These are phyloP conservation scores for Chrysanthemum lavandulifolium DNA, from an alignment of 129 eudicot species.

Conservation along the genomic window DNA sequence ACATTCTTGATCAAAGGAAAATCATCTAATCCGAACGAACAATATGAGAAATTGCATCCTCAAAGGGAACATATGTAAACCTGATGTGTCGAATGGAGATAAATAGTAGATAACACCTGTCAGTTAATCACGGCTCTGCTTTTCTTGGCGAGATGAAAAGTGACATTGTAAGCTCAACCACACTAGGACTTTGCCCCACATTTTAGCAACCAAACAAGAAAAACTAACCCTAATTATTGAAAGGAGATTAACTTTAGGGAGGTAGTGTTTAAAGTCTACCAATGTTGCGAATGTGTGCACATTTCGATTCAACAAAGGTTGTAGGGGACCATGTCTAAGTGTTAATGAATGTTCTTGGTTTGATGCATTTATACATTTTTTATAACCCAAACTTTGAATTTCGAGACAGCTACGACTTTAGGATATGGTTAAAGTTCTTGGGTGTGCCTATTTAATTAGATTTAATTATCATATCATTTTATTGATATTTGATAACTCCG, in stretches of 20 bases:
- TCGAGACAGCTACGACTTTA: conserved; percentile 9
- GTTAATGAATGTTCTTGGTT: conserved; percentile 36
- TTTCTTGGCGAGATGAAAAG: conserved; percentile 30
- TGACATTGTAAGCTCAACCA: conserved; percentile 35
- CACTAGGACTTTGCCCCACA: conserved; percentile 24
- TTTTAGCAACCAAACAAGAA: conserved; percentile 31
- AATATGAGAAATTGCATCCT: conserved; percentile 26
- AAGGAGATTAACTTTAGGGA: conserved; percentile 21
- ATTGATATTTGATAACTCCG: too few relatives aligned
- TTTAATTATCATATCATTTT: too few relatives aligned
- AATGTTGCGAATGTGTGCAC: conserved; percentile 33
- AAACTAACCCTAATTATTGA: conserved; percentile 18
- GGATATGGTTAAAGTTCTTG: conserved; percentile 16
- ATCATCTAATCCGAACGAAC: not conserved
- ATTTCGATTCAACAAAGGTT: conserved; percentile 39
- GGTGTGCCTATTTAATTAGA: not conserved
- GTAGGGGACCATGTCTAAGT: conserved; percentile 51
- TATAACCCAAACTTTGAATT: conserved; percentile 16
- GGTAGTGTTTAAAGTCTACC: conserved; percentile 33
- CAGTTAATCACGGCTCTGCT: conserved; percentile 26
- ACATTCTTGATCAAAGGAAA: conserved; percentile 15
- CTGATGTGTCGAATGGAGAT: conserved; percentile 7
- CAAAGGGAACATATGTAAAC: conserved; percentile 27
- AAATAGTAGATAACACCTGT: conserved; percentile 31
- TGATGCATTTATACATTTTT: conserved; percentile 20